Evolutionary conservation across 2,329 filamentous ascomycete species (phyloP), one percentile per base, ranked within the genome.

Genomic region (Plectosphaerella plurivora): DNA sequence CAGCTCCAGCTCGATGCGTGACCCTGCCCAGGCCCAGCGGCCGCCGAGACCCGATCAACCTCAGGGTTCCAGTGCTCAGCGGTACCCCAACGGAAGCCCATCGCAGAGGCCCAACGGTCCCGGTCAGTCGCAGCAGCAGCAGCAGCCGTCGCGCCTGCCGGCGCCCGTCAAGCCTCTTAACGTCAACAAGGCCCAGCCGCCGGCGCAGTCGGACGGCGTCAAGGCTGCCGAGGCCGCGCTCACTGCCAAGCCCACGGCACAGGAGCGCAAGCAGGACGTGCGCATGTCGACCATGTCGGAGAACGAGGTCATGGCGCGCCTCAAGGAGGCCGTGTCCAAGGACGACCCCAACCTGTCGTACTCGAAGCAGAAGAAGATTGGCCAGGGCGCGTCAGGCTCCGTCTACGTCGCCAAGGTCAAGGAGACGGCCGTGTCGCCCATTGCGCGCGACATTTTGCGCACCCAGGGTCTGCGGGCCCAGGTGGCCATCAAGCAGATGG

Each of bases 401-500:
- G 94, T 99, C 47, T 99, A 99, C 65, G 93, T 99, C 56, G 94
- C 94, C 58, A 94, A 95, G 66, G 89, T 99, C 57, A 94, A 94
- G 70, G 89, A 96, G 65, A 86, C 82, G 52, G 89, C 93, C 2
- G 81, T 84, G n/a, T 95, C 91, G n/a, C 71, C 79, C 15, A 83
- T 89, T 59, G 93, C 93, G 20, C 83, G 86, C 55, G 84, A 91
- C 49, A 75, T 97, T 36, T 81, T 96, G 56, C 84, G 88, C 42
- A 84, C 86, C 59, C 88, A 95, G 65, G 92, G 91, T 12, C 78
- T 83, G 49, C 84, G 89, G 57, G 90, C 90, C 48, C 91, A 97
- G 68, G 94, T 99, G 56, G 94, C 94, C 42, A 99, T 99, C 68
- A 99, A 99, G 76, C 94, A 99, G 74, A 99, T 99, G 94, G 94